Evolutionary conservation across 352 stramenopile species (phyloP), one percentile per base, ranked within the genome.

Genomic region (Phytopythium ostracodes): DNA sequence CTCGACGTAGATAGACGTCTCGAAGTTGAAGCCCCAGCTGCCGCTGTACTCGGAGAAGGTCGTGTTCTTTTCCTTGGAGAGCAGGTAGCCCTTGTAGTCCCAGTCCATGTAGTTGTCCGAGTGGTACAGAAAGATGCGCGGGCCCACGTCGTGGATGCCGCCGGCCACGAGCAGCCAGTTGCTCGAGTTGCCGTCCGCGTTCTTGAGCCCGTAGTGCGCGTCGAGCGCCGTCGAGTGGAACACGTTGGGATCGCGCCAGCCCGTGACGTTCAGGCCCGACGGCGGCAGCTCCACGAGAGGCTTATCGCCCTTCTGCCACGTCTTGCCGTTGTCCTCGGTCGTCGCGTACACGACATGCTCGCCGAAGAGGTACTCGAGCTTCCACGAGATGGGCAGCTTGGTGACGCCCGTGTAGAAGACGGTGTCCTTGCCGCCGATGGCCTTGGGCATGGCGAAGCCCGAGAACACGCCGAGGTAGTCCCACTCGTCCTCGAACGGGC

Each of bases 381-480:
- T 81, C 76, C 76, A 88, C 12, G 67, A 76, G 63, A 81, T 83
- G 9, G 72, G 75, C 0, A 81, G 75, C 38, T 65, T 64, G 3
- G 67, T 84, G 25, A 87, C 74, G 33, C 75, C 75, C 47, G 77
- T 87, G 72, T 86, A 89, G 62, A 89, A 89, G 29, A 89, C 67
- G 10, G 78, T 88, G 58, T 84, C 66, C 64, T 89, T 87, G 72
- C 74, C 76, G 43, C 78, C 73, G 25, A 89, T 74, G 18, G 76
- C 77, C 46, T 87, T 82, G 46, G 72, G 52, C 59, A 77, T 81
- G 11, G 77, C 67, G 60, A 85, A 90, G 24, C 84, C 84, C 38
- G 81, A 91, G 60, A 89, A 93, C 12, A 91, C 80, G 52, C 84
- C 80, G n/a, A 87, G 72, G 35, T 76, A 59, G 64, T 93, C 84